phyloP scores from a whole-genome alignment of 306 rosid genomes.

The Acmispon strigosus region DNA sequence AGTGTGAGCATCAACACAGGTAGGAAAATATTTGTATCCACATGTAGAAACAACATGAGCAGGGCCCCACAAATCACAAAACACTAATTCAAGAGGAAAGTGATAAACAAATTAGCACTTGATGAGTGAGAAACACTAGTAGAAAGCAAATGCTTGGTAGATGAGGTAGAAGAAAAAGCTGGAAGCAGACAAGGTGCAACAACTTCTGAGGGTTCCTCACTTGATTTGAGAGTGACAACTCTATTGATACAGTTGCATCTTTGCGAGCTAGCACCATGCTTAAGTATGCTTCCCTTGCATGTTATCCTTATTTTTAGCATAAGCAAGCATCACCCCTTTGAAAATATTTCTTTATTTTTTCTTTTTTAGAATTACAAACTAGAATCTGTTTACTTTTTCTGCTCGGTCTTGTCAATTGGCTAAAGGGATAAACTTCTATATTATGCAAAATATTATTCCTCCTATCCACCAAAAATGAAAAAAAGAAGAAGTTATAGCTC shows the following conservation, averaged over 20 bases:
- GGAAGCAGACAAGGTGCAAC: too few relatives aligned
- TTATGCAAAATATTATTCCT: background rate
- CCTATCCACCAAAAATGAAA: too few relatives aligned
- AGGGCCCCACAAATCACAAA: too few relatives aligned
- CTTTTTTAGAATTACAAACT: background rate
- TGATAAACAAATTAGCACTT: too few relatives aligned
- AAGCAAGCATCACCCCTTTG: background rate
- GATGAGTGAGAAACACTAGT: too few relatives aligned
- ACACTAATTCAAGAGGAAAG: too few relatives aligned
- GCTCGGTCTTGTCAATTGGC: background rate
- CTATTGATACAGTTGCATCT: background rate
- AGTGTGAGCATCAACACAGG: too few relatives aligned
- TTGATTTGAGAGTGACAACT: constrained; percentile 10
- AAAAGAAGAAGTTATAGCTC: too few relatives aligned
- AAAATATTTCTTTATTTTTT: background rate
- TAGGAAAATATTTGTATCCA: too few relatives aligned
- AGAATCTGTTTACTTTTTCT: background rate
- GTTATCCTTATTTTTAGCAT: background rate
- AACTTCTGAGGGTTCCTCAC: constrained; percentile 88
- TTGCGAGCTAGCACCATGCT: background rate
- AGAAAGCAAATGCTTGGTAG: too few relatives aligned
- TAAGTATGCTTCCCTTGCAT: background rate
- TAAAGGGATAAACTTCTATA: background rate
- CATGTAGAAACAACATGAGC: too few relatives aligned
- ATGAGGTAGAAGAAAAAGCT: too few relatives aligned